phyloP scores from a whole-genome alignment of 345 rosid genomes.

The Rhizophora mangle region DNA sequence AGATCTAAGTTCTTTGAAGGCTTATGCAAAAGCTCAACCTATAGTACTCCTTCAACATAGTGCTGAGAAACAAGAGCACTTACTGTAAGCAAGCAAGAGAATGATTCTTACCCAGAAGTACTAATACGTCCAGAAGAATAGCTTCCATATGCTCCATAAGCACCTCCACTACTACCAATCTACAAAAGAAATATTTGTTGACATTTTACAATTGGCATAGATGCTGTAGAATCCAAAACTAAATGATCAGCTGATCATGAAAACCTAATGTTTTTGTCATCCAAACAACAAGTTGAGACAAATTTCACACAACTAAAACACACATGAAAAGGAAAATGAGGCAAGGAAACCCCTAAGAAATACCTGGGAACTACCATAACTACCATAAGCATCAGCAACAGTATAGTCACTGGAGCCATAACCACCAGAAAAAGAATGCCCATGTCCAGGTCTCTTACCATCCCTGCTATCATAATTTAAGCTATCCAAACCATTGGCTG shows the following conservation, averaged over 20 bases:
- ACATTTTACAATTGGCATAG: neutral
- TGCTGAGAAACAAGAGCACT: neutral
- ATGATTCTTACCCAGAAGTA: slow-evolving; percentile 68
- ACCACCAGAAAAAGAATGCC: slow-evolving; percentile 66
- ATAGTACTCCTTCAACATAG: neutral
- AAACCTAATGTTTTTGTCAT: neutral
- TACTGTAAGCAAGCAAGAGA: neutral
- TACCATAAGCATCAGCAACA: slow-evolving; percentile 59
- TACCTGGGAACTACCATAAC: slow-evolving; percentile 77
- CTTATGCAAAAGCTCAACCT: neutral
- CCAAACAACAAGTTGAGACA: neutral
- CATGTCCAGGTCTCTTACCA: slow-evolving; percentile 68
- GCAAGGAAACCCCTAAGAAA: neutral
- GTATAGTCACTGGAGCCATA: slow-evolving; percentile 66
- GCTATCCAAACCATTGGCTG: slow-evolving; percentile 56
- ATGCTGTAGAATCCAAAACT: neutral
- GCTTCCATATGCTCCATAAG: slow-evolving; percentile 82
- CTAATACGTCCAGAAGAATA: slow-evolving; percentile 77
- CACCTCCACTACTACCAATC: slow-evolving; percentile 68
- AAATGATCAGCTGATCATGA: neutral
- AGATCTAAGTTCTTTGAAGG: too few species aligned
- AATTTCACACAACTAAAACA: neutral
- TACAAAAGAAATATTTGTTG: slow-evolving; percentile 29
- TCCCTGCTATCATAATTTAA: slow-evolving; percentile 65
- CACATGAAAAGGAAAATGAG: neutral